Evolutionary conservation across 2,329 filamentous ascomycete genomes (phyloP).

Genomic region (Xylariaceae sp.): DNA sequence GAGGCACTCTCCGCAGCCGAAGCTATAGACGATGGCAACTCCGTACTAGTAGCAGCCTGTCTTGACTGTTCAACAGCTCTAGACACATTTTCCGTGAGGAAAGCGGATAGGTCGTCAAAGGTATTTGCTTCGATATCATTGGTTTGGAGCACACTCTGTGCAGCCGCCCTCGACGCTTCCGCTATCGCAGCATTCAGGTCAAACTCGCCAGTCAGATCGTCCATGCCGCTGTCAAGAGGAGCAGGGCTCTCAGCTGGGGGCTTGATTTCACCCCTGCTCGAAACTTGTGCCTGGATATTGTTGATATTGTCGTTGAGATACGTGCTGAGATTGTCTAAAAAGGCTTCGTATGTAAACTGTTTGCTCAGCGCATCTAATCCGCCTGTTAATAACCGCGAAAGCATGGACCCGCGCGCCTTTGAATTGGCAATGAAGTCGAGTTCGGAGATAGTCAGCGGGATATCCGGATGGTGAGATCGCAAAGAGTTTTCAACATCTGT

Average conservation of each 20-base stretch:
- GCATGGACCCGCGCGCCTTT: slow-evolving; percentile 28
- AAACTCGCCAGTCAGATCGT: slow-evolving; percentile 26
- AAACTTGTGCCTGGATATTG: slow-evolving; percentile 28
- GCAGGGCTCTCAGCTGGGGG: slow-evolving; percentile 18
- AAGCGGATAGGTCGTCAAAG: slow-evolving; percentile 31
- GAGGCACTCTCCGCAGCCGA: slow-evolving; percentile 32
- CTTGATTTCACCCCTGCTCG: slow-evolving; percentile 24
- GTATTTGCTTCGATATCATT: slow-evolving; percentile 16
- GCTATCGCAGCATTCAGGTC: slow-evolving; percentile 33
- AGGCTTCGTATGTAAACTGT: slow-evolving; percentile 33
- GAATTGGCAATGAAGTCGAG: slow-evolving; percentile 28
- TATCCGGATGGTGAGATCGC: slow-evolving; percentile 27
- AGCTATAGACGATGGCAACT: slow-evolving; percentile 29
- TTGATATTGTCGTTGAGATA: slow-evolving; percentile 33
- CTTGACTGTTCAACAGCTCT: slow-evolving; percentile 30
- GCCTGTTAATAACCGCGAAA: slow-evolving; percentile 22
- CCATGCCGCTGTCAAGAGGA: slow-evolving; percentile 18
- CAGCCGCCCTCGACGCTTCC: slow-evolving; percentile 32
- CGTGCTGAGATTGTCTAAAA: slow-evolving; percentile 31
- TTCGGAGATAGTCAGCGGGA: slow-evolving; percentile 25
- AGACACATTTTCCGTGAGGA: slow-evolving; percentile 29
- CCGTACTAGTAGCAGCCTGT: slow-evolving; percentile 22
- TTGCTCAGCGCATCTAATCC: slow-evolving; percentile 26
- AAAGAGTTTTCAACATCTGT: slow-evolving; percentile 27
- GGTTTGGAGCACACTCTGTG: slow-evolving; percentile 26